Evolutionary conservation across 495 filamentous ascomycete species (phyloP), one percentile per base, ranked within the genome.

Genomic region (Amorphotheca resinae): DNA sequence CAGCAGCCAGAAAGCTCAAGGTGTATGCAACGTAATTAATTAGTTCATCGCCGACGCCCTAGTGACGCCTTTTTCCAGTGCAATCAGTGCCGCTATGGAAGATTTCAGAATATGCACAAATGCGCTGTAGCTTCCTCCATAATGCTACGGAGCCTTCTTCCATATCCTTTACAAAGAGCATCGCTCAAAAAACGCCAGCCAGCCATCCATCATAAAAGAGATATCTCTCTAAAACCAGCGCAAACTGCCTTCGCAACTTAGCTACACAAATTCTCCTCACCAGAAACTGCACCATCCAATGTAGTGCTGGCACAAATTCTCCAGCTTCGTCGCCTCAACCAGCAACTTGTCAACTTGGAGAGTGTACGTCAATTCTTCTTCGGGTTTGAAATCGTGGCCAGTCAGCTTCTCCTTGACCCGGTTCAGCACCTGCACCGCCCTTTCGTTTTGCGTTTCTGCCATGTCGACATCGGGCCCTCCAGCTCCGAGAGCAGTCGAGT

Each of bases 221-320:
- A 28, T n/a, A n/a, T n/a, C 25, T 28, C 11, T 11, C 25, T 11
- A 28, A 11, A 28, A 28, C 11, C 25, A 28, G 5, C 25, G 5
- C 11, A 5, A 5, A 28, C 11, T 11, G 11, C 11, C 25, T 28
- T 11, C 5, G 25, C 25, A 28, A 28, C 25, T 11, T 28, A 5
- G 25, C 11, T 28, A 5, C 25, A 5, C 25, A 28, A 28, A 28
- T 28, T 11, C 39, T 4, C 26, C 4, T 40, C 21, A 93, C 84
- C 85, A 89, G 70, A 89, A 93, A 63, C 82, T 87, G 61, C 86
- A 93, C 86, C 87, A 93, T 41, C 89, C 91, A 46, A 96, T 95
- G 62, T 95, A 99, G 65, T 96, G 91, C 65, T 95, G 91, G 57
- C 93, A 96, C 44, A 99, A 70, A 64, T 96, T 96, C 69, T 96